Percentiles rank a stretch among this genome's conserved stretches.
Evolutionary conservation across 352 stramenopile genomes (phyloP).

Genomic region (Phytophthora hibernalis): DNA sequence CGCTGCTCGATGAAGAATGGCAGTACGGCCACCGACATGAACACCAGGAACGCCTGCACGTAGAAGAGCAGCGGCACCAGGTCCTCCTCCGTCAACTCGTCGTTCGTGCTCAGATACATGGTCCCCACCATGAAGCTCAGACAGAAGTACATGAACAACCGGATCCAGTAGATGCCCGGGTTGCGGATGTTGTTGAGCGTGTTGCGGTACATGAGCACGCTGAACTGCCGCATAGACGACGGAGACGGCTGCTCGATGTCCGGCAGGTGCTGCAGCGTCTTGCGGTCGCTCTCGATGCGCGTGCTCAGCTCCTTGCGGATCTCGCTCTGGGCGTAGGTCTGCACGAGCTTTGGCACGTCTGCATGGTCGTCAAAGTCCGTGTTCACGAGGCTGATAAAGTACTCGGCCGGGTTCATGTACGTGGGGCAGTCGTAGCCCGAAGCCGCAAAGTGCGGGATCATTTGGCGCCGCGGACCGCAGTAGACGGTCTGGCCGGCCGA

Average conservation of each 20-base stretch:
- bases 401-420: too few species aligned
- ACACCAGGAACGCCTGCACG: conserved; percentile 87
- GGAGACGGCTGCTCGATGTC: conserved; percentile 26
- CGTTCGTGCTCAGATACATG: conserved; percentile 72
- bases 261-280: conserved; percentile 26
- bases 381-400: too few species aligned
- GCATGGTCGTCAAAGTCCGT: conserved; percentile 48
- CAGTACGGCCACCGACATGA: conserved; percentile 89
- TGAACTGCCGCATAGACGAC: conserved; percentile 48
- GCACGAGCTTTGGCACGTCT: conserved; percentile 35
- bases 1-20: too few species aligned
- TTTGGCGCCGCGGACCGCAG: conserved; percentile 56
- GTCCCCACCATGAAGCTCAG: conserved; percentile 76
- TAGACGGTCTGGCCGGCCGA: conserved; percentile 80
- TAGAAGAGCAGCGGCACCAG: conserved; percentile 80
- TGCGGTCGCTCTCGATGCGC: too few species aligned
- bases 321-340: conserved; percentile 29
- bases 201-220: conserved; percentile 60
- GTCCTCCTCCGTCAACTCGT: conserved; percentile 51
- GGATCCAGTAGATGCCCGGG: conserved; percentile 73
- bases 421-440: conserved; percentile 47
- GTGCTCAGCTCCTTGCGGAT: too few species aligned
- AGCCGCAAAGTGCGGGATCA: conserved; percentile 49
- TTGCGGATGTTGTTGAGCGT: conserved; percentile 72
- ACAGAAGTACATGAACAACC: conserved; percentile 75